A percentile compares a stretch with the other conserved stretches of the same genome.
Evolutionary conservation across 1,284 basidiomycete genomes (phyloP).

Genomic region (Athelia sp.): DNA sequence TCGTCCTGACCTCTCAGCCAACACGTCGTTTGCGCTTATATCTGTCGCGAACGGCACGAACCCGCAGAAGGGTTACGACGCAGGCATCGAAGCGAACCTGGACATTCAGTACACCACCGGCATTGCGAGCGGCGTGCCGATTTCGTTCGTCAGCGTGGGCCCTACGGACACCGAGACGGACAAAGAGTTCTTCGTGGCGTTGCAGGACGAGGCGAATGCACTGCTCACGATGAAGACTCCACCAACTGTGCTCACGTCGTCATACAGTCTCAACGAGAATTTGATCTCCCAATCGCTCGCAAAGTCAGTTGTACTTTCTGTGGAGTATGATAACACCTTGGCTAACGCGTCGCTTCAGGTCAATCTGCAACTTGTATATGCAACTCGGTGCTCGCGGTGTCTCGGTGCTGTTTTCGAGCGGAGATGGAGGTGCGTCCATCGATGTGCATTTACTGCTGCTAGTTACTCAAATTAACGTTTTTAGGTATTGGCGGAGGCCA

Average conservation of each 20-base stretch:
- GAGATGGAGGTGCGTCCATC: conserved; percentile 32
- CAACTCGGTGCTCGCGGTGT: conserved; percentile 58
- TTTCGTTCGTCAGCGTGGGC: conserved; percentile 49
- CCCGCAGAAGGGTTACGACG: conserved; percentile 38
- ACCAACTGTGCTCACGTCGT: conserved; percentile 50
- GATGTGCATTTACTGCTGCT: conserved; percentile 59
- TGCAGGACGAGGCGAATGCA: conserved; percentile 48
- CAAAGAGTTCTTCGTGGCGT: conserved; percentile 58
- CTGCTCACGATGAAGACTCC: conserved; percentile 50
- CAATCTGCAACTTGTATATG: conserved; percentile 55
- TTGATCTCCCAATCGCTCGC: conserved; percentile 52
- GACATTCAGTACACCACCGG: conserved; percentile 66
- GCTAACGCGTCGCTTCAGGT: conserved; percentile 39
- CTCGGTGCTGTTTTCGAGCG: conserved; percentile 62
- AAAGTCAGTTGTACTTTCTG: conserved; percentile 38
- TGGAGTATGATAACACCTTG: conserved; percentile 48
- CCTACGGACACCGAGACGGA: conserved; percentile 33
- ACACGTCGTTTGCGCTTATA: conserved; percentile 46
- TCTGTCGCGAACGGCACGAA: conserved; percentile 55
- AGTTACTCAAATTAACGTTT: conserved; percentile 35
- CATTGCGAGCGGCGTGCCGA: conserved; percentile 57
- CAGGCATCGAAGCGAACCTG: conserved; percentile 60
- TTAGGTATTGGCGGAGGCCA: conserved; percentile 35
- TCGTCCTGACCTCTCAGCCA: conserved; percentile 45
- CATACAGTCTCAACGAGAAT: conserved; percentile 42